These are phyloP conservation scores for Rubroboletus pulcherrimus DNA, from an alignment of 768 basidiomycete species.

Conservation along the genomic window DNA sequence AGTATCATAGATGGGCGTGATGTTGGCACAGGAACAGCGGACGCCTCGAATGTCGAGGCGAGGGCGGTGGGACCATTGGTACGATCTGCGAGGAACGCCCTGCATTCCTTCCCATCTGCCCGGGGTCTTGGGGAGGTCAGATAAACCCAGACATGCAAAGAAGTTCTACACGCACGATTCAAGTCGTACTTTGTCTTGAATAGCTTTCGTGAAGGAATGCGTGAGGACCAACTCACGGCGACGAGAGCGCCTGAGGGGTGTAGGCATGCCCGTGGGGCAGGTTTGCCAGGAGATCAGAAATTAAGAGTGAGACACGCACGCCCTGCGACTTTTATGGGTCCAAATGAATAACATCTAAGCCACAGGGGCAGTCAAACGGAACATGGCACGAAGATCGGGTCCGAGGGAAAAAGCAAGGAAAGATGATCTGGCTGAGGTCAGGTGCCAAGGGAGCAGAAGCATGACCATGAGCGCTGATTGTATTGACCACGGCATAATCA, in stretches of 20 bases:
- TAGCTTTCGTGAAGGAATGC: conserved; percentile 46
- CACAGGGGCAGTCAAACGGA: conserved; percentile 27
- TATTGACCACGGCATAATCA: not conserved
- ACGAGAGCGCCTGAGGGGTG: conserved; percentile 44
- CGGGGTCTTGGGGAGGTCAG: conserved; percentile 15
- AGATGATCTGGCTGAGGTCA: conserved; percentile 4
- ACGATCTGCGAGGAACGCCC: conserved; percentile 18
- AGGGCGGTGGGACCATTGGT: conserved; percentile 16
- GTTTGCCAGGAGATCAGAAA: conserved; percentile 13
- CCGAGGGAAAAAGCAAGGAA: conserved; percentile 13
- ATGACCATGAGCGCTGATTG: not conserved
- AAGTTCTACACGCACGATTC: conserved; percentile 28
- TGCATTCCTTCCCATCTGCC: conserved; percentile 21
- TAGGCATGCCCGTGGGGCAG: conserved; percentile 34
- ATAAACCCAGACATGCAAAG: not conserved
- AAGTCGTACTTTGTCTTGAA: conserved; percentile 40
- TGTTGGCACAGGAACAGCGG: conserved; percentile 12
- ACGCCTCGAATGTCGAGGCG: conserved; percentile 16
- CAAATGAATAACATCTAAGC: conserved; percentile 17
- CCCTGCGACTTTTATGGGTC: conserved; percentile 29
- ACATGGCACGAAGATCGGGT: conserved; percentile 11
- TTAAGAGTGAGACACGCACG: conserved; percentile 10
- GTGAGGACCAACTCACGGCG: conserved; percentile 46
- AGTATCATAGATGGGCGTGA: conserved; percentile 28
- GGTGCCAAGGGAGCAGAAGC: conserved; percentile 9